phyloP scores from a whole-genome alignment of 2,329 filamentous ascomycete genomes.

The Paraconiothyrium sp. region DNA sequence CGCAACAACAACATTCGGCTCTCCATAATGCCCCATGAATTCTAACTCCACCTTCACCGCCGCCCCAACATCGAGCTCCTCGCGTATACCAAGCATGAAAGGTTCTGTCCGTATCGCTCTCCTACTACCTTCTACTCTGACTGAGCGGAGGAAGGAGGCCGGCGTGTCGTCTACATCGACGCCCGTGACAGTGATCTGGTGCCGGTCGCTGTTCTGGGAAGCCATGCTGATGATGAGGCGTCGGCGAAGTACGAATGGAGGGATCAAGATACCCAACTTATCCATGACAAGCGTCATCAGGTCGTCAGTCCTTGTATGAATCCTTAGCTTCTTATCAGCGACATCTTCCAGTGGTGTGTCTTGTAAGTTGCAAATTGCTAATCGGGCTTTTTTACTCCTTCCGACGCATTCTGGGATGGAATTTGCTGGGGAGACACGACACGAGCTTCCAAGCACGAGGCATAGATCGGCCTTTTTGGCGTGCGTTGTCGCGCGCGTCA shows the following conservation, averaged over 20 bases:
- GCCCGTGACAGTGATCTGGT: background rate
- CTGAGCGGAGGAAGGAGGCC: slow-evolving; percentile 1
- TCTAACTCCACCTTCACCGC: slow-evolving; percentile 1
- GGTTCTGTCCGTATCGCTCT: slow-evolving; percentile 7
- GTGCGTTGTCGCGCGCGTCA: background rate
- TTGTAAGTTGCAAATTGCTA: slow-evolving; percentile 12
- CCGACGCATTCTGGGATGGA: slow-evolving; percentile 5
- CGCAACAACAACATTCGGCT: slow-evolving; percentile 8
- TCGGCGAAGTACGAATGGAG: background rate
- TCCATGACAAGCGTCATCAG: slow-evolving; percentile 7
- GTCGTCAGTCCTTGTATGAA: background rate
- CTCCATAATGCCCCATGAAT: slow-evolving; percentile 13
- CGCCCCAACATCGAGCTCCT: slow-evolving; percentile 3
- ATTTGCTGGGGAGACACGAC: slow-evolving; percentile 10
- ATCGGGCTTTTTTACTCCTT: background rate
- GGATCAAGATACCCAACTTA: slow-evolving; percentile 5
- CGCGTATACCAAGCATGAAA: slow-evolving; percentile 2
- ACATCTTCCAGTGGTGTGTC: background rate
- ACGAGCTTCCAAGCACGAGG: slow-evolving; percentile 9
- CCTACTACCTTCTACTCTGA: slow-evolving; percentile 4
- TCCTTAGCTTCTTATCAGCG: background rate
- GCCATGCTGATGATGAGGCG: slow-evolving; percentile 3
- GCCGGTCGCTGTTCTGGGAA: background rate
- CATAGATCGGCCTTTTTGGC: slow-evolving; percentile 11
- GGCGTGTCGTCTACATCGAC: slow-evolving; percentile 10